Base-by-base conservation (phyloP, 1,284 basidiomycete species). In the Rhodotorula sp. region DNA sequence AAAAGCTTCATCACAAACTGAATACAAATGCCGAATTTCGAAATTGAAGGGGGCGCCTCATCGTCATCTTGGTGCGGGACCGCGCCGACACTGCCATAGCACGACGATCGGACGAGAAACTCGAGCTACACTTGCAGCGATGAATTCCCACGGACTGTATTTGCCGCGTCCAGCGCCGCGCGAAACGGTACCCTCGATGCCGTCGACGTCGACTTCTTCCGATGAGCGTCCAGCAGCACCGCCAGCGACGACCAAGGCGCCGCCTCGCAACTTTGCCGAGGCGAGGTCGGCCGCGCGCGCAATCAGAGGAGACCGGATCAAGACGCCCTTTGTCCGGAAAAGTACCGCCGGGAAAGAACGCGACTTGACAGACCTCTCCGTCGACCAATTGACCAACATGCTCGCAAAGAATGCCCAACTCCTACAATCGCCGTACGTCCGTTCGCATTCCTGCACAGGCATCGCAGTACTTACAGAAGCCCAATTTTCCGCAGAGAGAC, bases 271-370 rank as follows among this genome's bases (percentile, higher is more conserved):
- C 37, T 66, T 67, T 53, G 66, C 60, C 14, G 33, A 44, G 10
- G 60, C 59, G 0, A 30, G 73, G 1, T 30, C 42, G 10, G 54
- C 62, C 2, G 73, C 73, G 8, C 60, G 73, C 6, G 12, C 26
- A 1, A 17, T 68, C 10, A 55, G 70, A 7, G 49, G 54, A 4
- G 63, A 71, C 29, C 48, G 48, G 24, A 22, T 33, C 4, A 75
- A 70, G 54, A 58, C 57, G 15, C 73, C 73, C 6, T 75, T 75
- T 55, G 62, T 72, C 26, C 58, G 46, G 51, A 70, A 58, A 55
- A 45, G 37, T 12, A 42, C 29, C 22, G 42, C 54, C 0, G 70
- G 70, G 33, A 72, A 72, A 48, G 73, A 75, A 24, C 63, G 70
- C 26, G 73, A 72, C 55, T 46, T 75, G 48, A 22, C 42, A 15